These are phyloP conservation scores for Cryoendolithus antarcticus DNA, from an alignment of 2,329 filamentous ascomycete species.

Conservation along the genomic window DNA sequence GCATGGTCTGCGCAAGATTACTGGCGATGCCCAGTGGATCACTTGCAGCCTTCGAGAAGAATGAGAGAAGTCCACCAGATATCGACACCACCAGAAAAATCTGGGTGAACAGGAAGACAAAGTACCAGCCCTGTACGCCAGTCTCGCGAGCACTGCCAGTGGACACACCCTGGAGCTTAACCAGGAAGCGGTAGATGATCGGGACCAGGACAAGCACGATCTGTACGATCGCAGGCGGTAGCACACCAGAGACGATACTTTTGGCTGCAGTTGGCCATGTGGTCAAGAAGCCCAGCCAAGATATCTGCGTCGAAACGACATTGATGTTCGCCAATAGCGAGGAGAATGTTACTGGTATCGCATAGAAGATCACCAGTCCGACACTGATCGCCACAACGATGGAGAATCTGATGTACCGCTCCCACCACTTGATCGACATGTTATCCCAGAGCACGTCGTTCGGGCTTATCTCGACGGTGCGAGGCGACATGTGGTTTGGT, in stretches of 20 bases:
- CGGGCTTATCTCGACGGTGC: slow-evolving; percentile 85
- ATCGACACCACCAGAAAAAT: slow-evolving; percentile 87
- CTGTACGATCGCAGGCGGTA: slow-evolving; percentile 66
- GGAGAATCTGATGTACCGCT: slow-evolving; percentile 61
- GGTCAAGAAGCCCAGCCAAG: slow-evolving; percentile 60
- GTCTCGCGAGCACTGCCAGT: slow-evolving; percentile 69
- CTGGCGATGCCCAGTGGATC: slow-evolving; percentile 57
- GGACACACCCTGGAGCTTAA: slow-evolving; percentile 63
- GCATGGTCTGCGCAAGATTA: slow-evolving; percentile 65
- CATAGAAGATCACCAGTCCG: slow-evolving; percentile 77
- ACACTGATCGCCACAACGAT: slow-evolving; percentile 53
- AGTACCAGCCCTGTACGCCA: slow-evolving; percentile 86
- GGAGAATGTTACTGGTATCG: slow-evolving; percentile 79
- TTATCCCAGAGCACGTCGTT: slow-evolving; percentile 94
- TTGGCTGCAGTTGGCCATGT: slow-evolving; percentile 48
- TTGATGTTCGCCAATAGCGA: slow-evolving; percentile 69
- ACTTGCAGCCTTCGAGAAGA: slow-evolving; percentile 50
- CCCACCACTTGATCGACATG: slow-evolving; percentile 92
- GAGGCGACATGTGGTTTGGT: slow-evolving; percentile 84
- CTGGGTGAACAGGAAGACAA: slow-evolving; percentile 79
- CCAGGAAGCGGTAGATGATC: slow-evolving; percentile 61
- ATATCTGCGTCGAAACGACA: slow-evolving; percentile 50
- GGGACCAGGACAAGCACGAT: slow-evolving; percentile 73
- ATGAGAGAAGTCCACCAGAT: slow-evolving; percentile 58
- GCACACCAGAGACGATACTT: slow-evolving; percentile 67